Evolutionary conservation across 1,284 basidiomycete species (phyloP), one percentile per base, ranked within the genome.

Genomic region (Malassezia equina): DNA sequence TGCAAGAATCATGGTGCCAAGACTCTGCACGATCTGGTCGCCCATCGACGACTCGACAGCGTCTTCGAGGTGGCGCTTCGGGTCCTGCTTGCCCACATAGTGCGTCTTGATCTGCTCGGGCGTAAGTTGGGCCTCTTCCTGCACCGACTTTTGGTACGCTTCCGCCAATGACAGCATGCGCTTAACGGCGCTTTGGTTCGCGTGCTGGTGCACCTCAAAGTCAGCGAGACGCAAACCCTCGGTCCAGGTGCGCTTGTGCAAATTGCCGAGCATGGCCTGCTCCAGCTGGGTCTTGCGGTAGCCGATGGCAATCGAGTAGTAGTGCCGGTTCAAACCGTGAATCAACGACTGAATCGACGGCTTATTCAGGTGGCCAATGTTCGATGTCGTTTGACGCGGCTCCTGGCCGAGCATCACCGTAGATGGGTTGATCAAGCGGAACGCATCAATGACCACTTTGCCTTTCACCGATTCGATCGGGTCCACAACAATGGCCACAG

Each of bases 321-420:
- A 74, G 64, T 74, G 72, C 32, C 72, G 62, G 60, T 74, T 74
- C 39, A 74, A 57, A 31, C 72, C 72, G 58, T 74, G 72, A 47
- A 74, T 74, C 29, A 74, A 59, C 40, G 61, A 88, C 77, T 98
- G 94, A 75, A 99, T 98, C 52, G 86, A 89, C 13, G 94, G 94
- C 77, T 98, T 96, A 78, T 94, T 94, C 75, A 99, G 86, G 75
- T 96, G 93, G 11, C 94, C 94, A 59, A 98, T 91, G 75, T 99
- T 99, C 39, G 88, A 90, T 12, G 94, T 99, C 50, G 90, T 95
- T 76, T 98, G 94, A 27, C 94, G 82, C 15, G 90, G 88, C 78
- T 99, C 94, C 60, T 90, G 86, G 29, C 70, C 70, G 52, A 94
- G 91, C 65, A 88, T 77, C 15, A 71, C 65, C 1, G 66, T 71